These are phyloP conservation scores for Canariomyces notabilis DNA, from an alignment of 2,329 filamentous ascomycete genomes.

Conservation along the genomic window DNA sequence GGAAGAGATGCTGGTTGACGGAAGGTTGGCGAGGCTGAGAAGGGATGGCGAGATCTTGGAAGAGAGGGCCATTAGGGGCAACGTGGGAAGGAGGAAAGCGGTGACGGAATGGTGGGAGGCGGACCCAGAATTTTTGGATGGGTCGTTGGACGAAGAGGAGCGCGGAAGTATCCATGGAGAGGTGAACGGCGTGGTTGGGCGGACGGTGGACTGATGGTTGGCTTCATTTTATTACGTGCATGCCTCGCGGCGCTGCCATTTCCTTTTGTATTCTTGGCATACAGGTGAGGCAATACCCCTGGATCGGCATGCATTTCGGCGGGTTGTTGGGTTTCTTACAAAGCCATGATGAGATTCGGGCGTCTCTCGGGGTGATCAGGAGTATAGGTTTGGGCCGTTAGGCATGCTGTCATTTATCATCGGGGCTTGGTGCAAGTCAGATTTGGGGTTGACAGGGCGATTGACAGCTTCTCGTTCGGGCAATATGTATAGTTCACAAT, in stretches of 20 bases:
- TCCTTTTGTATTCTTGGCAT: slow-evolving; percentile 6
- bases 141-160: slow-evolving; percentile 1
- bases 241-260: neutral
- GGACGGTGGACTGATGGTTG: neutral
- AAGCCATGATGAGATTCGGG: neutral
- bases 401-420: neutral
- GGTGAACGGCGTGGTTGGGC: neutral
- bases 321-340: slow-evolving; percentile 2
- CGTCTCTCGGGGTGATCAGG: neutral
- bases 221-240: slow-evolving; percentile 1
- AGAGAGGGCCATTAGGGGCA: slow-evolving; percentile 26
- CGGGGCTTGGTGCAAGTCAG: neutral
- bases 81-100: neutral
- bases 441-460: too few relatives aligned
- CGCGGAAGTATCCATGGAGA: neutral
- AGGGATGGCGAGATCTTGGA: slow-evolving; percentile 43
- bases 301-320: slow-evolving; percentile 12
- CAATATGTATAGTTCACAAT: neutral
- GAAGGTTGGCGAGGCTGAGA: slow-evolving; percentile 42
- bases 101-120: slow-evolving; percentile 36
- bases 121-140: slow-evolving; percentile 16
- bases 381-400: neutral
- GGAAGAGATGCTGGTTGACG: slow-evolving; percentile 50
- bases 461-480: neutral
- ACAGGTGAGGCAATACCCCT: slow-evolving; percentile 14